Conservation (phyloP, 2,329 filamentous ascomycete genomes). For the Neonectria faginata region DNA sequence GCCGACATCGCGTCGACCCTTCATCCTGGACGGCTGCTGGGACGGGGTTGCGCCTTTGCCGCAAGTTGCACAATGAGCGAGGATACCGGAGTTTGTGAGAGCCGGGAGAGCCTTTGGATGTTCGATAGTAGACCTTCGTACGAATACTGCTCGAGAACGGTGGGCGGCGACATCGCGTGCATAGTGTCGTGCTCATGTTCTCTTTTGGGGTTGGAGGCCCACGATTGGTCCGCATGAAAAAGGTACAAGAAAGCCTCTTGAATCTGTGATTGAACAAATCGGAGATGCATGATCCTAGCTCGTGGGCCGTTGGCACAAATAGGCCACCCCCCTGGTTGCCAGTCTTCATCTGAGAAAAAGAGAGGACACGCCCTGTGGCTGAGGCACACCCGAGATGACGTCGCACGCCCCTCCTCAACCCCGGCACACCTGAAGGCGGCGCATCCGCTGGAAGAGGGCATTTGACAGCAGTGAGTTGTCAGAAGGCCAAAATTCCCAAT, state of each 20-base stretch:
- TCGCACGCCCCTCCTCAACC: conserved; percentile 30
- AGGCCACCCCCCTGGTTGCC: conserved; percentile 32
- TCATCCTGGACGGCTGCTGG: conserved; percentile 14
- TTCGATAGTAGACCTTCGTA: conserved; percentile 2
- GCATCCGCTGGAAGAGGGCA: conserved; percentile 22
- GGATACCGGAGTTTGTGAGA: conserved; percentile 15
- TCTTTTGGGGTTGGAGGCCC: conserved; percentile 21
- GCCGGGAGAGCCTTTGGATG: conserved; percentile 26
- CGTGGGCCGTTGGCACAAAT: conserved; percentile 33
- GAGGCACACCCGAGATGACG: conserved; percentile 22
- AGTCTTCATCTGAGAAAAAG: conserved; percentile 23
- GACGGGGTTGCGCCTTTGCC: conserved; percentile 1
- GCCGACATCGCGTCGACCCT: conserved; percentile 15
- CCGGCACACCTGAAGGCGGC: conserved; percentile 34
- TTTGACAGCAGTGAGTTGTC: conserved; percentile 27
- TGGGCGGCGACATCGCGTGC: conserved; percentile 32
- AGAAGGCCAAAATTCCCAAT: conserved; percentile 24
- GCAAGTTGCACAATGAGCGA: conserved; percentile 7
- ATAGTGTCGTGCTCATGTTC: conserved; percentile 24
- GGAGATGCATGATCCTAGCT: conserved; percentile 45
- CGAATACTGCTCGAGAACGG: conserved; percentile 29
- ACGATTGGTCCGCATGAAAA: conserved; percentile 38
- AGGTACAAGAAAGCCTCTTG: conserved; percentile 36
- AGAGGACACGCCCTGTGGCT: conserved; percentile 34
- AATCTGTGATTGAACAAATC: conserved; percentile 45